These are phyloP conservation scores for Nicotiana undulata DNA, from an alignment of 257 asterid genomes.

Conservation along the genomic window DNA sequence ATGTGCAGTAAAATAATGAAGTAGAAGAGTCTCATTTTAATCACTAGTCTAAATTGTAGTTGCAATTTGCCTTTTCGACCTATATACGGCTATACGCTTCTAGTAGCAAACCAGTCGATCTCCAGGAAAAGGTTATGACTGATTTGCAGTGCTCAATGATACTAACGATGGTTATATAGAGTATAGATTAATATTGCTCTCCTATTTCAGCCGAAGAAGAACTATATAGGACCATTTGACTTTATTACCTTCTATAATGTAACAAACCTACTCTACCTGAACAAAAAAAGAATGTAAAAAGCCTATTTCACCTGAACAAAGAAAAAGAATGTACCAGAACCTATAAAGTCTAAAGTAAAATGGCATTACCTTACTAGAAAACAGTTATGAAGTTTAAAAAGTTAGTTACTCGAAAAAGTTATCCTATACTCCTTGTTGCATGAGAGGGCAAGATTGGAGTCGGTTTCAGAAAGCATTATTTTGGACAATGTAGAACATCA, in stretches of 20 bases:
- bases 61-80: not conserved
- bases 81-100: not conserved
- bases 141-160: not conserved
- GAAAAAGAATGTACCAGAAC: not conserved
- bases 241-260: not conserved
- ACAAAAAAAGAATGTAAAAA: no score
- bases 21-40: not conserved
- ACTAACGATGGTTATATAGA: not conserved
- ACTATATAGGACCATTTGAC: not conserved
- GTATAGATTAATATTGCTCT: not conserved
- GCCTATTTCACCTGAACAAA: no score
- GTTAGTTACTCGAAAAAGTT: not conserved
- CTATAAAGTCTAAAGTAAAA: not conserved
- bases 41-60: not conserved
- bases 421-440: not conserved
- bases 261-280: not conserved
- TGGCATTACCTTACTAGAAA: not conserved
- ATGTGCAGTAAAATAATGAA: not conserved
- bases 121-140: not conserved
- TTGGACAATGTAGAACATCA: not conserved
- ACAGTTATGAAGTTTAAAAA: not conserved
- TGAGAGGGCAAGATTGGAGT: not conserved
- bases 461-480: not conserved
- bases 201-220: not conserved
- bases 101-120: not conserved